These are phyloP conservation scores for Dioszegia hungarica DNA, from an alignment of 768 basidiomycete species.

Conservation along the genomic window DNA sequence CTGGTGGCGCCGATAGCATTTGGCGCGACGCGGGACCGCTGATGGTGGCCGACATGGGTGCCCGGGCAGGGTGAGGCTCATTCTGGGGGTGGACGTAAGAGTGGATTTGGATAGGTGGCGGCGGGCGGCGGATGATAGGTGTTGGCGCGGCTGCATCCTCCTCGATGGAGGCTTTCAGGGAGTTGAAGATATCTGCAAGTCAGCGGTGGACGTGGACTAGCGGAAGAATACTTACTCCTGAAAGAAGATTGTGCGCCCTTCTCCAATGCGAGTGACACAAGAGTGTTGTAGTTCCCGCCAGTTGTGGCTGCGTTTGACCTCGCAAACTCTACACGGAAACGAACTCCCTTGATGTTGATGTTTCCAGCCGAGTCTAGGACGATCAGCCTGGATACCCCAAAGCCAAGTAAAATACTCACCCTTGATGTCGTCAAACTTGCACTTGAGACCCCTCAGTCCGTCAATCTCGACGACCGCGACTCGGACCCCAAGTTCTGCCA, in stretches of 20 bases:
- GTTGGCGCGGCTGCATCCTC: neutral
- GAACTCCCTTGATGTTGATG: slow-evolving; percentile 62
- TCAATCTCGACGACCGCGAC: slow-evolving; percentile 65
- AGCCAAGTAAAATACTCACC: neutral
- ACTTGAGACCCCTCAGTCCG: slow-evolving; percentile 66
- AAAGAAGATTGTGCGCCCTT: slow-evolving; percentile 81
- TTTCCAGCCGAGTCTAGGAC: slow-evolving; percentile 55
- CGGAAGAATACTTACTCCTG: slow-evolving; percentile 52
- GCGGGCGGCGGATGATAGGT: neutral
- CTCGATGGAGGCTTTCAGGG: slow-evolving; percentile 18
- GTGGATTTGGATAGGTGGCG: slow-evolving; percentile 12
- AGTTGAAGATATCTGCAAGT: slow-evolving; percentile 16
- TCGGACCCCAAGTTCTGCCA: slow-evolving; percentile 66
- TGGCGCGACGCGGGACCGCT: neutral
- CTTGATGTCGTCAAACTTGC: slow-evolving; percentile 64
- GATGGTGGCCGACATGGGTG: slow-evolving; percentile 4
- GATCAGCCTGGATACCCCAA: slow-evolving; percentile 9
- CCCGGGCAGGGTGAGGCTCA: slow-evolving; percentile 1
- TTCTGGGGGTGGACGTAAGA: slow-evolving; percentile 8
- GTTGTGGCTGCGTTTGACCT: slow-evolving; percentile 42
- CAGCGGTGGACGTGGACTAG: neutral
- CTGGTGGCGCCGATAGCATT: slow-evolving; percentile 25
- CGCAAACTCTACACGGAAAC: slow-evolving; percentile 77
- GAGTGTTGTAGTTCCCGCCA: slow-evolving; percentile 55
- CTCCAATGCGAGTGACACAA: slow-evolving; percentile 69